Base-by-base conservation (phyloP, 2,329 filamentous ascomycete genomes). In the Penicillium sp. region DNA sequence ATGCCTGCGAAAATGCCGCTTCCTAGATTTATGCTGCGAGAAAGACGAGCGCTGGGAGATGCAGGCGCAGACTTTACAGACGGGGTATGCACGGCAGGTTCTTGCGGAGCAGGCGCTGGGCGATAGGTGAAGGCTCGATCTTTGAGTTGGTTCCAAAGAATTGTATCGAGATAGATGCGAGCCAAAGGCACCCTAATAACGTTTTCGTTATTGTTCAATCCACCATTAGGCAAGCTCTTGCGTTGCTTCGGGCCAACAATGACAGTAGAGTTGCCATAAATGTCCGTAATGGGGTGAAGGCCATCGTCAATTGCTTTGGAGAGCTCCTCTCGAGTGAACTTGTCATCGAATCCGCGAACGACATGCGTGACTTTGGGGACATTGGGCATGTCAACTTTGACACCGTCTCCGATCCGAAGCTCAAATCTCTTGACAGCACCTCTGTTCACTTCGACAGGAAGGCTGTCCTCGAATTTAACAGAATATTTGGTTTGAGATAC, bases 1-100 rank as follows among this genome's bases (percentile, higher is more conserved):
- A 97, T 96, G 40, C 87, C 85, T 1, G 82, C 75, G 65, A 97
- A 96, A 0, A 95, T 58, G 3, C 77, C 76, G 16, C 62, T 66
- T 3, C 43, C 61, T 56, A 57, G 59, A 21, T 67, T 62, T 45
- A 68, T 54, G 48, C 61, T 69, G 55, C 80, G 77, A 6, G 79
- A 78, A 22, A 77, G 70, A 16, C 80, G 76, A 3, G 81, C 81
- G 22, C 71, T 72, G 1, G 83, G 81, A 1, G 81, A 81, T 34
- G 69, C 69, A 50, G 74, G 68, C 13, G 74, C 72, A 7, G 76
- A 64, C 41, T 63, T 65, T 43, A 75, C 70, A 8, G 68, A 68
- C 14, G 74, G 74, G 6, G 76, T 77, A 32, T 72, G 66, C 2
- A 68, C 55, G n/a, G 59, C 59, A 16, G 48, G 61, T 9, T 66